Evolutionary conservation across 345 rosid species (phyloP).

Genomic region (Eucalyptus regnans): DNA sequence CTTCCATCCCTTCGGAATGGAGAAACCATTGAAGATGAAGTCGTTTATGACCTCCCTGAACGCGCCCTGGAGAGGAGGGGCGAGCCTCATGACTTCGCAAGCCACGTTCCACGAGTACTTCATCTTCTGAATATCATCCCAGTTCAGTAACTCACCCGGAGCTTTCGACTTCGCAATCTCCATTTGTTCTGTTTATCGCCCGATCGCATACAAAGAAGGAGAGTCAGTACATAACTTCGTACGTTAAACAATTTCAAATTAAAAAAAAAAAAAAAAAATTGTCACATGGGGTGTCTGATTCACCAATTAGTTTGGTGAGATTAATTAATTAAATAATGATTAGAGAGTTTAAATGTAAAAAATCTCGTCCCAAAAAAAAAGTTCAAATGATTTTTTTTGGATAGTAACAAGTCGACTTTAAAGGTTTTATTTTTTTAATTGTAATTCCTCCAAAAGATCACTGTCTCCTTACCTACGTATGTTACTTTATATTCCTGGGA

Average conservation of each 20-base stretch:
- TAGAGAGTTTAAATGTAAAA: not conserved
- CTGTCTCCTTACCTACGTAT: not conserved
- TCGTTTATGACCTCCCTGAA: conserved; percentile 26
- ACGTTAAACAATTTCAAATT: not conserved
- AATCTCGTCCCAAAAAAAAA: not conserved
- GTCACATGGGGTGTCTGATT: not conserved
- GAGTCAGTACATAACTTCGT: not conserved
- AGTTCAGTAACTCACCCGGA: conserved; percentile 12
- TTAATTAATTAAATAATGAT: not conserved
- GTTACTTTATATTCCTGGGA: not conserved
- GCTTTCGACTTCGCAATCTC: conserved; percentile 18
- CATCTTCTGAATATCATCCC: conserved; percentile 39
- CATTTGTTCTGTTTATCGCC: conserved; percentile 16
- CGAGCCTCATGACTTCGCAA: conserved; percentile 37
- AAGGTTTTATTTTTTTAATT: not conserved
- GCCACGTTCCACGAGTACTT: conserved; percentile 43
- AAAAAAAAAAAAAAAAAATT: not conserved
- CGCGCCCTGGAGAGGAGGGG: conserved; percentile 29
- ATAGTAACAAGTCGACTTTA: not conserved
- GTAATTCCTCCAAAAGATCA: not conserved
- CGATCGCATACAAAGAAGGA: not conserved
- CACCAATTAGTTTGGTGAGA: not conserved
- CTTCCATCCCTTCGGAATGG: conserved; percentile 45
- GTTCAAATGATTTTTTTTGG: not conserved
- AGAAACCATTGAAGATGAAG: conserved; percentile 20